phyloP scores from a whole-genome alignment of 2,329 filamentous ascomycete species.

The Calonectria montana region DNA sequence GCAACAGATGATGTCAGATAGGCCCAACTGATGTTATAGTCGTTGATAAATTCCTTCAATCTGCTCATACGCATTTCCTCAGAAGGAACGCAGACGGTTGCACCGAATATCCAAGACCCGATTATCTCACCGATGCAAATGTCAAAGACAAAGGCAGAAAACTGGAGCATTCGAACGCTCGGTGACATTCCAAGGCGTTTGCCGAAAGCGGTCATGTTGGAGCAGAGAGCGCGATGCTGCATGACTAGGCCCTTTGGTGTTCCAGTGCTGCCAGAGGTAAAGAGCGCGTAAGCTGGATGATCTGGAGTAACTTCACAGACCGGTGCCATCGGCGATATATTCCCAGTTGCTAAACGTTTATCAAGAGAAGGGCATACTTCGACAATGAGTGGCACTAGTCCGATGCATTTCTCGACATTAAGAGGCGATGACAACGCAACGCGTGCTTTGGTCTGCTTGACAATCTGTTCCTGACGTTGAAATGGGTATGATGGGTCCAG shows the following conservation, averaged over 20 bases:
- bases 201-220: slow-evolving; percentile 16
- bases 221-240: neutral
- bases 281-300: neutral
- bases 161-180: slow-evolving; percentile 31
- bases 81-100: slow-evolving; percentile 36
- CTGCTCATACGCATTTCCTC: slow-evolving; percentile 33
- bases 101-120: slow-evolving; percentile 17
- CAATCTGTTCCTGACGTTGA: slow-evolving; percentile 13
- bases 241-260: slow-evolving; percentile 23
- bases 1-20: neutral
- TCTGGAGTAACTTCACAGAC: neutral
- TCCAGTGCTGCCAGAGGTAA: slow-evolving; percentile 14
- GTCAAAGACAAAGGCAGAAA: slow-evolving; percentile 38
- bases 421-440: neutral
- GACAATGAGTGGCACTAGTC: neutral
- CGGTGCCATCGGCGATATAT: neutral
- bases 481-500: slow-evolving; percentile 53
- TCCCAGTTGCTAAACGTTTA: neutral
- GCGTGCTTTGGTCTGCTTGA: neutral
- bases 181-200: slow-evolving; percentile 16
- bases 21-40: neutral
- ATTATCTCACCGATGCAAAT: slow-evolving; percentile 34
- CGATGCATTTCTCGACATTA: neutral
- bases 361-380: neutral
- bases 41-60: slow-evolving; percentile 27